Evolutionary conservation across 805 yeast genomes (phyloP).

Genomic region (Wickerhamomyces subpelliculosus): DNA sequence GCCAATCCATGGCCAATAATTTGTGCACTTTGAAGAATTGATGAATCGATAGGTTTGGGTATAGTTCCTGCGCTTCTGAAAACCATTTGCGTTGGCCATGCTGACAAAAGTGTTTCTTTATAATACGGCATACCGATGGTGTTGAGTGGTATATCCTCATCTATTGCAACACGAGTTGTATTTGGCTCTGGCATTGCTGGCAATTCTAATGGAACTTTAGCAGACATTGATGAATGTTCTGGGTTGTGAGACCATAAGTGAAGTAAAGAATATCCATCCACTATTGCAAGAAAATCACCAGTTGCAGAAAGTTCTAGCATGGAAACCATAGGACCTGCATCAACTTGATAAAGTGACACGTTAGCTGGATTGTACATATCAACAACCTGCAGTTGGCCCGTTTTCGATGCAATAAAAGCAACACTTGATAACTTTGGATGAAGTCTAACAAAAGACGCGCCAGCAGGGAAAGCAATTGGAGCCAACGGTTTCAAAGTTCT

Average conservation of each 20-base stretch:
- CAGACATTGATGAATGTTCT: constrained; percentile 35
- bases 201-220: constrained; percentile 44
- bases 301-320: constrained; percentile 33
- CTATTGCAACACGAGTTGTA: constrained; percentile 28
- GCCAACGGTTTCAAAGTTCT: constrained; percentile 63
- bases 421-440: constrained; percentile 85
- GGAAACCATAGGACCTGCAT: constrained; percentile 32
- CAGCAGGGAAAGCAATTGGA: constrained; percentile 84
- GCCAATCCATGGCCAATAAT: constrained; percentile 29
- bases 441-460: constrained; percentile 75
- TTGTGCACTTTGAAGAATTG: constrained; percentile 32
- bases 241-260: constrained; percentile 62
- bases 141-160: constrained; percentile 54
- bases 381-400: constrained; percentile 80
- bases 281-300: constrained; percentile 72
- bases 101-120: constrained; percentile 66
- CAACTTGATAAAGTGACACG: constrained; percentile 60
- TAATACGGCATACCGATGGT: constrained; percentile 84
- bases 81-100: constrained; percentile 62
- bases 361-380: constrained; percentile 77
- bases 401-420: constrained; percentile 61
- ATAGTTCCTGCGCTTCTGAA: constrained; percentile 60
- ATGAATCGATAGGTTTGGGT: constrained; percentile 44
- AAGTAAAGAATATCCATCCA: constrained; percentile 37
- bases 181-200: constrained; percentile 38